Base-by-base conservation (phyloP, 1,139 yeast species). In the Pichia kudriavzevii region DNA sequence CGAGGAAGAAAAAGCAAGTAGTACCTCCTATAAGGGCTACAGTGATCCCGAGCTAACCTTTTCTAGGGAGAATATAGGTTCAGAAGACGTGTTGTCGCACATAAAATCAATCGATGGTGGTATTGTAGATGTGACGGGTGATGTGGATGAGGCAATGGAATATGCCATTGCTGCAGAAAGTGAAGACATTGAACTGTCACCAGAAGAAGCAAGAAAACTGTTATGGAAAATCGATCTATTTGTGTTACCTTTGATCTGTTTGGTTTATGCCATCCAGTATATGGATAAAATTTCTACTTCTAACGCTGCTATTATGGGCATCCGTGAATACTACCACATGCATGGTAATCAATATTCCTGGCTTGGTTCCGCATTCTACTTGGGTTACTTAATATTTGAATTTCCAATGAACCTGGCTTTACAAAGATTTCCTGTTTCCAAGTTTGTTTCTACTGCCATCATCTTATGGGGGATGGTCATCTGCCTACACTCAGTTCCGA, bases 261-360 rank as follows among this genome's bases (percentile, higher is more conserved):
- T 69, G 13, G 52, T 76, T 13, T 73, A 74, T 51, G 65, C 75
- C 14, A 60, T 68, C 28, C 84, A 78, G 53, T 73, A 69, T 42
- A 73, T 78, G 75, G 87, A 78, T 53, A 79, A 79, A 50, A 55
- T 66, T n/a, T 60, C 81, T 8, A 72, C 66, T 28, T 63, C 76
- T 13, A 71, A 68, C 39, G 81, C 83, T 4, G 66, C 82, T 2
- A 66, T 79, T 38, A 63, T 77, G 60, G 79, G 79, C 0, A 34
- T 49, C 19, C 56, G 67, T 41, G 52, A 49, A 5, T 73, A 65
- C 40, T 55, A 71, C 38, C 46, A 64, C 7, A 71, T 74, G 79
- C 50, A 46, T 12, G 74, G 75, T 17, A 55, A 63, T 31, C 60
- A 60, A 56, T 74, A 73, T 47, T 58, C 72, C 8, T 74, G 78